A percentile compares a stretch with the other conserved stretches of the same genome.
These are phyloP conservation scores for Lyophyllum semitale DNA, from an alignment of 768 basidiomycete species.

Conservation along the genomic window DNA sequence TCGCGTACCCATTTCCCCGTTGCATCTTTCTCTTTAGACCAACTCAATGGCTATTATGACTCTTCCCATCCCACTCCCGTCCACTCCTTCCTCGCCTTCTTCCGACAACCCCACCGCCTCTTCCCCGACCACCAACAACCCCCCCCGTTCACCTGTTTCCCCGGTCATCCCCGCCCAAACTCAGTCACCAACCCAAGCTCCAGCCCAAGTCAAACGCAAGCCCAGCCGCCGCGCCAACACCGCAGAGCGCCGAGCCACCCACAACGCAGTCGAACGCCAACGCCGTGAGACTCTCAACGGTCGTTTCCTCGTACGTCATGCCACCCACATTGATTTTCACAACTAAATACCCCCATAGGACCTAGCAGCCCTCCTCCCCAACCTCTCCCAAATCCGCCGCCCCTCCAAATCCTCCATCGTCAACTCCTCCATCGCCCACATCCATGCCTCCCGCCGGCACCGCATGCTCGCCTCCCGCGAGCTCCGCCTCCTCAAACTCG, in stretches of 20 bases:
- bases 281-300: conserved; percentile 92
- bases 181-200: conserved; percentile 15
- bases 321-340: conserved; percentile 10
- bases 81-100: conserved; percentile 27
- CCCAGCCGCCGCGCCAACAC: conserved; percentile 90
- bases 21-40: conserved; percentile 4
- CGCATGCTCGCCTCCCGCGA: conserved; percentile 75
- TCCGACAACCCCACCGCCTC: conserved; percentile 35
- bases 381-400: conserved; percentile 86
- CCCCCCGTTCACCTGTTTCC: conserved; percentile 49
- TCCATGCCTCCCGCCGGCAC: conserved; percentile 69
- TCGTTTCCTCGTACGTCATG: conserved; percentile 74
- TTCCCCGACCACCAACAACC: conserved; percentile 33
- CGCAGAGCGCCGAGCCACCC: conserved; percentile 92
- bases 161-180: conserved; percentile 29
- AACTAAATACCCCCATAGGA: conserved; percentile 52
- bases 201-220: conserved; percentile 64
- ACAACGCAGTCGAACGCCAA: conserved; percentile 96
- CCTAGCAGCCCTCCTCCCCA: conserved; percentile 88
- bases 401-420: conserved; percentile 98
- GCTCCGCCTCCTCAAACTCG: conserved; percentile 74
- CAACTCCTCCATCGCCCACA: conserved; percentile 90
- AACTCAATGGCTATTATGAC: conserved; percentile 42
- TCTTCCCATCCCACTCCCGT: conserved; percentile 25
- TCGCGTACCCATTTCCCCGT: conserved; percentile 36